Evolutionary conservation across 345 rosid genomes (phyloP), one percentile per base, ranked within the genome.

Genomic region (Ceriops zippeliana): DNA sequence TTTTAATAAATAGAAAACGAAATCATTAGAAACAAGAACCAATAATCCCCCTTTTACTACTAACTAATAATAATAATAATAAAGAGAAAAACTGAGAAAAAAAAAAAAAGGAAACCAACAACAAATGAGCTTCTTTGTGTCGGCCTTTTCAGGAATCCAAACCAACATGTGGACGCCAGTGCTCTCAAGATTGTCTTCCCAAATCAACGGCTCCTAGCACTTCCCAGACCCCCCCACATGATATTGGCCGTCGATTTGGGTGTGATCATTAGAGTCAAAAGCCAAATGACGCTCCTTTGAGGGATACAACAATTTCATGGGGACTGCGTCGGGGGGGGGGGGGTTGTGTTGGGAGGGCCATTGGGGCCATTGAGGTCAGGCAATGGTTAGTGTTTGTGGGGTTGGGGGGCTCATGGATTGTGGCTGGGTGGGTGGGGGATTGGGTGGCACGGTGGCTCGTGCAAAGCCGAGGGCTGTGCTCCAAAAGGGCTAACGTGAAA

Each of bases 401-500:
- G 5, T 30, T 5, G 31, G 47, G 3, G 47, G 16, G 46, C 15
- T 37, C 46, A 37, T 37, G 46, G 46, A 13, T 8, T 0, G 47
- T 65, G 24, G 24, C 24, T 22, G 24, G 24, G 24, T 49, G 5
- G 42, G 60, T 68, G 71, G 59, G 66, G 8, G 2, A 46, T 7
- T 4, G n/a, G 63, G 38, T 19, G 26, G 68, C 65, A 34, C 34
- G 47, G 79, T 62, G 79, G 79, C 71, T 59, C 52, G 69, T 67
- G 47, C 47, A 11, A 11, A 11, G 73, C 75, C 2, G 2, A 54
- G 47, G 79, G 74, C 66, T 60, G 68, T 65, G 69, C 71, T 70
- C 26, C 32, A 37, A 37, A 71, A 13, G 75, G 73, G 73, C 71
- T 83, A 24, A 24, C 82, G 78, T 79, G 81, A 78, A 83, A 80